Evolutionary conservation across 2,329 filamentous ascomycete species (phyloP), one percentile per base, ranked within the genome.

Genomic region (Chrysosporium queenslandicum): DNA sequence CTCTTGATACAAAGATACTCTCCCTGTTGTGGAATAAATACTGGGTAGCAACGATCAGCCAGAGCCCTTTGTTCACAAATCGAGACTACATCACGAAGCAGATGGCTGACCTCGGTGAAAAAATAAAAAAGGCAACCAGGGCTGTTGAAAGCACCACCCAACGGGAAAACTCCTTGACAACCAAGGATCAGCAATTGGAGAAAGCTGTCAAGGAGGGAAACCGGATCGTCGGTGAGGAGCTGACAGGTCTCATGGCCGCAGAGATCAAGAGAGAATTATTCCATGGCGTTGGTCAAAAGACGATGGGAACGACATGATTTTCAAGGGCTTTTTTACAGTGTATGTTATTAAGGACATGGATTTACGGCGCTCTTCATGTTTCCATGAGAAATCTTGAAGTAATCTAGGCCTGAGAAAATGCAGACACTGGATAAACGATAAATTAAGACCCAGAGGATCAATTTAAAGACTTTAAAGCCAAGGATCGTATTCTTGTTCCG

Each of bases 1-100:
- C 86, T 0, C 82, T 98, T 25, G 92, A 98, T 70, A 79, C 83
- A 1, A 85, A 89, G 61, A 77, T 98, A 21, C 76, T 98, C 4
- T 87, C 94, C 63, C 78, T 88, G 48, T 76, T 98, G 27, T 97
- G 92, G 92, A 95, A 96, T 74, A 97, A 97, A 70, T 98, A 98
- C 75, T 71, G 69, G 57, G 57, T 96, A 30, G 87, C 94, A 64
- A 98, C 92, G 4, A 79, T 98, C 18, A 94, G 88, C 29, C 87
- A 94, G 61, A 92, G 83, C 60, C 90, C 91, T 20, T 78, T 96
- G 3, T 83, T 94, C 61, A 89, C 87, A 52, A 97, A 95, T 64
- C 86, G 90, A 57, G 91, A 96, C 61, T 98, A 90, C 65, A 85
- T 84, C 49, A 94, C 85, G 62, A 92, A 90, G 68, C 90, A 96